phyloP scores from a whole-genome alignment of 2,329 filamentous ascomycete species.

The Diplodia intermedia region DNA sequence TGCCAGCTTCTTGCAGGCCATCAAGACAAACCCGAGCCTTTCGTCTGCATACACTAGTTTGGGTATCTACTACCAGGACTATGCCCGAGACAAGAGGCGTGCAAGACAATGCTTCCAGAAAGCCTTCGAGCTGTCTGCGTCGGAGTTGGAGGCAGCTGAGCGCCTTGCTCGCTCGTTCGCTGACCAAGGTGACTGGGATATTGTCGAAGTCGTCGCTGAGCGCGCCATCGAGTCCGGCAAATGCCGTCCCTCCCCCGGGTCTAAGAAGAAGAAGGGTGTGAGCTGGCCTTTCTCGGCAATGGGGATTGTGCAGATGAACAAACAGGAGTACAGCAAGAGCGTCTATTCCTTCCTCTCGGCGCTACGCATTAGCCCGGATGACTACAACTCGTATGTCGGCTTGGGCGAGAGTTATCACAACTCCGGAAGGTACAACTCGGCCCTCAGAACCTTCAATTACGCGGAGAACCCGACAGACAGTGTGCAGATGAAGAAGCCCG shows the following conservation, averaged over 20 bases:
- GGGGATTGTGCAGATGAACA: conserved; percentile 93
- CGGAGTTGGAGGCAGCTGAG: conserved; percentile 86
- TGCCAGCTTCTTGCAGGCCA: conserved; percentile 77
- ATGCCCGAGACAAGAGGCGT: conserved; percentile 83
- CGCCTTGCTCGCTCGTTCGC: conserved; percentile 86
- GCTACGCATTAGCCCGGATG: conserved; percentile 78
- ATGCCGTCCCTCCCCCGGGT: conserved; percentile 86
- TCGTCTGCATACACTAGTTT: conserved; percentile 91
- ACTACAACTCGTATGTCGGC: conserved; percentile 96
- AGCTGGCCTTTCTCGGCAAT: conserved; percentile 97
- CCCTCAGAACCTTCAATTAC: conserved; percentile 86
- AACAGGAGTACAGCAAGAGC: conserved; percentile 85
- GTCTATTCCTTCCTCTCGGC: conserved; percentile 93
- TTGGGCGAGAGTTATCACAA: conserved; percentile 97
- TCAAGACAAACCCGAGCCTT: conserved; percentile 86
- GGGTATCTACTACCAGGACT: conserved; percentile 89
- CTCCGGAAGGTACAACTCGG: conserved; percentile 91
- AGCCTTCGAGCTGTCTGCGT: conserved; percentile 87
- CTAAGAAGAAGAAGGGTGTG: conserved; percentile 89
- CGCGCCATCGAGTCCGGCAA: conserved; percentile 94
- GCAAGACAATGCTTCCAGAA: conserved; percentile 95
- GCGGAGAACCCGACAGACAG: conserved; percentile 77
- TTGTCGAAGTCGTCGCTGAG: conserved; percentile 90
- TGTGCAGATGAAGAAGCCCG: conserved; percentile 60
- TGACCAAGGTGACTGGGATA: conserved; percentile 91